Conservation (phyloP, 257 asterid species). For the Solanum ossicruentum region DNA sequence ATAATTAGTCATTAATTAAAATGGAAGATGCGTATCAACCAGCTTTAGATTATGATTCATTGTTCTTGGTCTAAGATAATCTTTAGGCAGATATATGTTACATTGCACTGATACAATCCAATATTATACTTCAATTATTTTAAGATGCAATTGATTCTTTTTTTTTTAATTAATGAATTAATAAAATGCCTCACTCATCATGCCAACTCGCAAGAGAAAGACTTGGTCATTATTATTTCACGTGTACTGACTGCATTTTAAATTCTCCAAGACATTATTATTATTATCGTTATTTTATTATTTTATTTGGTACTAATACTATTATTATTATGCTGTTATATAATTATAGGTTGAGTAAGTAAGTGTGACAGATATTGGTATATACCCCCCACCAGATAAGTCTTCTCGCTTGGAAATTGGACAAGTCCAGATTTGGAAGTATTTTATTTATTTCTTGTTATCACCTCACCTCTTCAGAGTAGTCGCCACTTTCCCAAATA, state of each 20-base stretch:
- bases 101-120: slow-evolving; percentile 19
- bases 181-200: background rate
- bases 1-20: background rate
- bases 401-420: slow-evolving; percentile 15
- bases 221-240: slow-evolving; percentile 44
- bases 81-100: slow-evolving; percentile 9
- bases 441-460: slow-evolving; percentile 1
- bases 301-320: background rate
- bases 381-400: slow-evolving; percentile 18
- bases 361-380: slow-evolving; percentile 1
- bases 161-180: background rate
- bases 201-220: slow-evolving; percentile 7
- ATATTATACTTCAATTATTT: background rate
- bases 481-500: slow-evolving; percentile 9
- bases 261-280: background rate
- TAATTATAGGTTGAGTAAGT: background rate
- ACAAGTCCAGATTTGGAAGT: slow-evolving; percentile 15
- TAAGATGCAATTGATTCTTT: background rate
- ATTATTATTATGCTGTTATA: background rate
- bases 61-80: slow-evolving; percentile 27
- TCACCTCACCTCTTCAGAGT: background rate
- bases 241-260: slow-evolving; percentile 27
- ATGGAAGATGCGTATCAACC: slow-evolving; percentile 30
- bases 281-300: background rate
- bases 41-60: slow-evolving; percentile 34